phyloP scores from a whole-genome alignment of 2,329 filamentous ascomycete genomes.

The Epichloe brachyelytri region DNA sequence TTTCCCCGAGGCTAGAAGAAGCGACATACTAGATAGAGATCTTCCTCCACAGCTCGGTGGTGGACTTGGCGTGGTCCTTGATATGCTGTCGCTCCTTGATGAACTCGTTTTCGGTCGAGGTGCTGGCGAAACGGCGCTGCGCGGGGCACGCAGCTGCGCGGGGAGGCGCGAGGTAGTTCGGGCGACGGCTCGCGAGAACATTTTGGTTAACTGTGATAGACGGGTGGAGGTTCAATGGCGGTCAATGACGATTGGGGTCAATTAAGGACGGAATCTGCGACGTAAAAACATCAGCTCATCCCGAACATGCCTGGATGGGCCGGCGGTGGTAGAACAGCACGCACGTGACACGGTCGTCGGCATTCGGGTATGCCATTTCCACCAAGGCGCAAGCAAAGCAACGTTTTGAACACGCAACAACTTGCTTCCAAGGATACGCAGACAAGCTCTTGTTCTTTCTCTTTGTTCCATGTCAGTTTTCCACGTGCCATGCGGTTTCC shows the following conservation, averaged over 20 bases:
- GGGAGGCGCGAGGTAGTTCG: conserved; percentile 51
- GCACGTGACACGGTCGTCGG: not conserved
- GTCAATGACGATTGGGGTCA: not conserved
- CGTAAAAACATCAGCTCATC: not conserved
- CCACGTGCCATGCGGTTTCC: too few species aligned
- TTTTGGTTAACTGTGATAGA: conserved; percentile 17
- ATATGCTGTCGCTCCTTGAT: conserved; percentile 82
- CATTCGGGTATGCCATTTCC: too few species aligned
- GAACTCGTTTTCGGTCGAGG: conserved; percentile 78
- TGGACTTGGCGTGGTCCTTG: conserved; percentile 77
- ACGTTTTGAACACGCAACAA: too few species aligned
- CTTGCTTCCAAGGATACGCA: too few species aligned
- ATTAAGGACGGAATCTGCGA: conserved; percentile 12
- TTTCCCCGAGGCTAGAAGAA: not conserved
- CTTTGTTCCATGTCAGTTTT: too few species aligned
- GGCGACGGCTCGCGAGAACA: conserved; percentile 52
- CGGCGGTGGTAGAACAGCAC: not conserved
- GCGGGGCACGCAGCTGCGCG: conserved; percentile 44
- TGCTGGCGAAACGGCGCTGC: conserved; percentile 62
- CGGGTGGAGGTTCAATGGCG: not conserved
- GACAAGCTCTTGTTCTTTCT: too few species aligned
- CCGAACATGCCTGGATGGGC: not conserved
- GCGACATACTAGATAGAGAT: conserved; percentile 81
- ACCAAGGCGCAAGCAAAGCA: too few species aligned
- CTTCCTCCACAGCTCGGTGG: conserved; percentile 88